Conservation (phyloP, 306 rosid species). For the Quercus mongolica region DNA sequence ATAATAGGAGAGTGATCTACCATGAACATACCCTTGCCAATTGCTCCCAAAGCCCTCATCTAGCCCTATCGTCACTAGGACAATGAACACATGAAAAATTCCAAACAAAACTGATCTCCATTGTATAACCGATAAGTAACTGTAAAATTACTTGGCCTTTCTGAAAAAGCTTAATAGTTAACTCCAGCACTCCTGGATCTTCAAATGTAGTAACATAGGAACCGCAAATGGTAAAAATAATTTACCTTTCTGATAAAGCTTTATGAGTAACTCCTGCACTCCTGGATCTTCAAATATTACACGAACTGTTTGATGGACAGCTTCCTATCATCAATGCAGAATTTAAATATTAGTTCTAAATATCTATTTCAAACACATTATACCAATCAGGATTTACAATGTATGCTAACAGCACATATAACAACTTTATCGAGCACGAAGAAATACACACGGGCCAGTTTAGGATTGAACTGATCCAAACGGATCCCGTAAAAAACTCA, state of each 20-base stretch:
- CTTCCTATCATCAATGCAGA: conserved; percentile 59
- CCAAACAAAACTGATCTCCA: not conserved
- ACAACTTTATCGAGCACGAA: not conserved
- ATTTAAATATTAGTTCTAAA: conserved; percentile 4
- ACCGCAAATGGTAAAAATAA: not conserved
- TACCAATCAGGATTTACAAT: conserved; percentile 13
- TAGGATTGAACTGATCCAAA: not conserved
- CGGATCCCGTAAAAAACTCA: not conserved
- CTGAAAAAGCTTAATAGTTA: conserved; percentile 79
- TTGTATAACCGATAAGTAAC: not conserved
- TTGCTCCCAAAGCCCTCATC: not conserved
- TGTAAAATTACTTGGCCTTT: conserved; percentile 26
- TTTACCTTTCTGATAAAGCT: conserved; percentile 70
- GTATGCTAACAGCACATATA: not conserved
- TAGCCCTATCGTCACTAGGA: not conserved
- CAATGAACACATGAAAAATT: not conserved
- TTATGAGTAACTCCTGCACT: conserved; percentile 85
- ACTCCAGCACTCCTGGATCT: conserved; percentile 88
- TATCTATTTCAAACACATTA: conserved; percentile 15
- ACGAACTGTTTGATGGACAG: conserved; percentile 86
- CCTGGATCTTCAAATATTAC: conserved; percentile 99
- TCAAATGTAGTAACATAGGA: conserved; percentile 46
- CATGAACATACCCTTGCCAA: not conserved
- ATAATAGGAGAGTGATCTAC: not conserved
- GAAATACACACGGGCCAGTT: not conserved